Evolutionary conservation across 768 basidiomycete species (phyloP).

Genomic region (Lyophyllum shimeji): DNA sequence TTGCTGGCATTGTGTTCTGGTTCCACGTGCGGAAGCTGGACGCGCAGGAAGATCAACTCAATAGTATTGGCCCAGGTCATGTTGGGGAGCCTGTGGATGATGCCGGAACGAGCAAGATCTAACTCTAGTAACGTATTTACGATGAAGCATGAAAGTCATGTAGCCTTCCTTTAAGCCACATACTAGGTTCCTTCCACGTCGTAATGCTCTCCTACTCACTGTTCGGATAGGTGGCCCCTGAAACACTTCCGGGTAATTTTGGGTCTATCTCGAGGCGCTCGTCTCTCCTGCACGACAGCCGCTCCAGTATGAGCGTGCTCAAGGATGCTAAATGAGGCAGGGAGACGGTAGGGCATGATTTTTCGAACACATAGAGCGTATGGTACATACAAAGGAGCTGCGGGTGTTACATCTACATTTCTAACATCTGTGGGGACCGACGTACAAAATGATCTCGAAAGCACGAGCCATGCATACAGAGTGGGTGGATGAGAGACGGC

Average conservation of each 20-base stretch:
- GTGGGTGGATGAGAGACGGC: neutral
- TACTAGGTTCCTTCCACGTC: no score
- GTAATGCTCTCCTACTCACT: no score
- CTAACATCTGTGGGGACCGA: neutral
- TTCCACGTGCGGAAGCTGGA: slow-evolving; percentile 57
- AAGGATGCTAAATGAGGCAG: neutral
- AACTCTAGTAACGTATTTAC: neutral
- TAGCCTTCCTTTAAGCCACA: no score
- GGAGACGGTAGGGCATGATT: no score
- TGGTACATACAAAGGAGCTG: neutral
- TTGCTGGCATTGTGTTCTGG: slow-evolving; percentile 58
- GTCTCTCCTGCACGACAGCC: no score
- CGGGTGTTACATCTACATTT: neutral
- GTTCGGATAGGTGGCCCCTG: no score
- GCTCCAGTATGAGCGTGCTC: no score
- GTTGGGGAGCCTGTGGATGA: slow-evolving; percentile 11
- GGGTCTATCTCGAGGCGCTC: no score
- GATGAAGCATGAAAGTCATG: no score
- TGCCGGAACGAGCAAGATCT: neutral
- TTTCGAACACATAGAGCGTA: neutral
- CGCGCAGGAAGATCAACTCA: slow-evolving; percentile 59
- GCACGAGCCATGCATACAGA: neutral
- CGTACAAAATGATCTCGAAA: neutral
- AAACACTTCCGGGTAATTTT: no score
- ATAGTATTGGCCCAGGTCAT: slow-evolving; percentile 46